Conservation (phyloP, 73 alveolate species). For the Stentor roeselii region DNA sequence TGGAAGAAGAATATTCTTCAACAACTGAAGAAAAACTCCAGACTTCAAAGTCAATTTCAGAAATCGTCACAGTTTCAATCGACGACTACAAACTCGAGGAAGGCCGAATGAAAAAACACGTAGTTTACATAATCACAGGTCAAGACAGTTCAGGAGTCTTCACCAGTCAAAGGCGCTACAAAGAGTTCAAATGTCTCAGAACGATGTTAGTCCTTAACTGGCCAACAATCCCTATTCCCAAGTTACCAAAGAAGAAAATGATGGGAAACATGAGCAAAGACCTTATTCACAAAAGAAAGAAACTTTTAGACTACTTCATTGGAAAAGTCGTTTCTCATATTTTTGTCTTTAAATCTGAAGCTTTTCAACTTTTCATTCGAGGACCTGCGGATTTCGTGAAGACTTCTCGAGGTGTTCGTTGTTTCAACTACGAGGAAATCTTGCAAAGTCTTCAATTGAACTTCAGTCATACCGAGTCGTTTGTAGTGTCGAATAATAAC, state of each 20-base stretch:
- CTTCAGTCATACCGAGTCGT: background rate
- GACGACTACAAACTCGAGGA: constrained; percentile 31
- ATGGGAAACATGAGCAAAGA: background rate
- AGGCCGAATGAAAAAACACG: constrained; percentile 35
- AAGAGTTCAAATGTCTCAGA: constrained; percentile 86
- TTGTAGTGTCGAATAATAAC: background rate
- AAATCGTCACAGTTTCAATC: constrained; percentile 30
- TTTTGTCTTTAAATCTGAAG: background rate
- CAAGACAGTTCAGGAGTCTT: constrained; percentile 39
- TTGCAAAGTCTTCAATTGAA: background rate
- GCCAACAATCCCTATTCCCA: constrained; percentile 93
- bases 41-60: background rate
- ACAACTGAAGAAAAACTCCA: background rate
- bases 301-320: background rate
- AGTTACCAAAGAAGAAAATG: constrained; percentile 78
- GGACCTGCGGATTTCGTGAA: background rate
- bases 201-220: constrained; percentile 62
- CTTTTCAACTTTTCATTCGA: background rate
- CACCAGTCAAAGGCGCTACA: constrained; percentile 65
- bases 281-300: background rate
- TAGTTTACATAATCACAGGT: constrained; percentile 34
- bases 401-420: background rate
- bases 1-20: constrained; percentile 1
- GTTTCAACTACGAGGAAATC: background rate
- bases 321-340: background rate